Percentiles rank a stretch among this genome's conserved stretches.
phyloP scores from a whole-genome alignment of 2,329 filamentous ascomycete genomes.

The Colletotrichum agaves region DNA sequence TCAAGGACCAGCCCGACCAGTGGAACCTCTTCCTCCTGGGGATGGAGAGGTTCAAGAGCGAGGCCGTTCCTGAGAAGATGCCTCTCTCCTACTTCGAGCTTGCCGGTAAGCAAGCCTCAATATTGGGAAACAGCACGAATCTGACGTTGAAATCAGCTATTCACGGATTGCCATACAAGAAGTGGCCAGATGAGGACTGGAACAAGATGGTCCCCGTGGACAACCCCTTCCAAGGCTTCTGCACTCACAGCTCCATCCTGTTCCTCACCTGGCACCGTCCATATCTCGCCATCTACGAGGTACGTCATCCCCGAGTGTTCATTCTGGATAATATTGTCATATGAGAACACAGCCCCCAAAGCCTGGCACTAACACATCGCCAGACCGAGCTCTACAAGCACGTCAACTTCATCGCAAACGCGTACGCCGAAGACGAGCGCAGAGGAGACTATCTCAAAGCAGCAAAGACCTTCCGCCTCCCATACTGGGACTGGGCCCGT shows the following conservation, averaged over 20 bases:
- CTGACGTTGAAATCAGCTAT: constrained; percentile 42
- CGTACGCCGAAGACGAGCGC: constrained; percentile 39
- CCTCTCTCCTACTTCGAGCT: constrained; percentile 32
- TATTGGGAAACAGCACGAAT: not conserved
- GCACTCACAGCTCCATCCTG: constrained; percentile 68
- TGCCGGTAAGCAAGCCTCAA: not conserved
- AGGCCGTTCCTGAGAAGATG: constrained; percentile 1
- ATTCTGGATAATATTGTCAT: too few relatives aligned
- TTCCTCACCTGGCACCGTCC: constrained; percentile 76
- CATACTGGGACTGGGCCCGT: constrained; percentile 49
- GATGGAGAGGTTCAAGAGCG: constrained; percentile 30
- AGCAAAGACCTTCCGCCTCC: constrained; percentile 45
- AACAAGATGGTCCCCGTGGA: constrained; percentile 35
- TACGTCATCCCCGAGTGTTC: constrained; percentile 38
- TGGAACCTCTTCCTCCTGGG: constrained; percentile 35
- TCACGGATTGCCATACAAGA: constrained; percentile 46
- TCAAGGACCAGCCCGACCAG: constrained; percentile 28
- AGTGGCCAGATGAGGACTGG: constrained; percentile 40
- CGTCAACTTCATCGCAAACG: constrained; percentile 40
- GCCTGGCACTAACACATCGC: not conserved
- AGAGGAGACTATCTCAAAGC: constrained; percentile 42
- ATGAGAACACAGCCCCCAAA: not conserved
- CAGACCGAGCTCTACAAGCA: constrained; percentile 42
- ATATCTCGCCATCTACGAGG: constrained; percentile 71
- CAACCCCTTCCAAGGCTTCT: constrained; percentile 68